A percentile compares a stretch with the other conserved stretches of the same genome.
These are phyloP conservation scores for Solanum corneliomulleri DNA, from an alignment of 257 asterid genomes.

Conservation along the genomic window DNA sequence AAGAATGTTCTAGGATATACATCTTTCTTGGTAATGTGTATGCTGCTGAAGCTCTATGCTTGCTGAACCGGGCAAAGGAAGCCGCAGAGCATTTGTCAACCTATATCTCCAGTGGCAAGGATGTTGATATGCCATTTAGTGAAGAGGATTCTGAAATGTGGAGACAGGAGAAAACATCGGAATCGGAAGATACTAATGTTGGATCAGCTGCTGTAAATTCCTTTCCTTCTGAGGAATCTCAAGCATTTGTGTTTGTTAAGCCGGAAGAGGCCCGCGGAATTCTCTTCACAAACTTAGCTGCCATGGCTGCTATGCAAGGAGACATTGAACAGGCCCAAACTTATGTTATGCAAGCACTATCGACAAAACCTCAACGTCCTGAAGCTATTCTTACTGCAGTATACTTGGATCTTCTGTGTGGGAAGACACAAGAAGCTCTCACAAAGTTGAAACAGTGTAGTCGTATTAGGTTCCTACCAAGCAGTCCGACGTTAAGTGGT, in stretches of 20 bases:
- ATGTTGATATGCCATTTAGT: constrained; percentile 48
- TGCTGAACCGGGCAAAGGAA: constrained; percentile 58
- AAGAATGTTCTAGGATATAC: constrained; percentile 42
- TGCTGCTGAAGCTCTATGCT: constrained; percentile 83
- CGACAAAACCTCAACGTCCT: constrained; percentile 35
- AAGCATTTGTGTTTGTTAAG: constrained; percentile 27
- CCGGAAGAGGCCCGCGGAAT: constrained; percentile 86
- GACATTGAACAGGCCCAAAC: constrained; percentile 55
- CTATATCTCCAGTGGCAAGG: constrained; percentile 37
- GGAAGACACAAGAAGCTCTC: constrained; percentile 54
- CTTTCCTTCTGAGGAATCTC: constrained; percentile 26
- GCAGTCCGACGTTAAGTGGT: constrained; percentile 17
- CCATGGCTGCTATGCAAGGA: constrained; percentile 43
- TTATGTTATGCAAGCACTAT: constrained; percentile 40
- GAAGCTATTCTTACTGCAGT: constrained; percentile 57
- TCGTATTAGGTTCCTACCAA: constrained; percentile 30
- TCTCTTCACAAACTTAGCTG: constrained; percentile 50
- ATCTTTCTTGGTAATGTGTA: constrained; percentile 54
- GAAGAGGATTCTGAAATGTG: constrained; percentile 62
- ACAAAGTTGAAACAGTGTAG: constrained; percentile 49
- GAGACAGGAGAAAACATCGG: constrained; percentile 40
- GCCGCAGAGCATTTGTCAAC: constrained; percentile 52
- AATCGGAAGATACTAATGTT: constrained; percentile 41
- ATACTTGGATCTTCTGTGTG: constrained; percentile 59
- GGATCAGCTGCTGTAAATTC: constrained; percentile 8